A percentile compares a stretch with the other conserved stretches of the same genome.
Conservation (phyloP, 306 rosid species). For the Gillenia trifoliata region DNA sequence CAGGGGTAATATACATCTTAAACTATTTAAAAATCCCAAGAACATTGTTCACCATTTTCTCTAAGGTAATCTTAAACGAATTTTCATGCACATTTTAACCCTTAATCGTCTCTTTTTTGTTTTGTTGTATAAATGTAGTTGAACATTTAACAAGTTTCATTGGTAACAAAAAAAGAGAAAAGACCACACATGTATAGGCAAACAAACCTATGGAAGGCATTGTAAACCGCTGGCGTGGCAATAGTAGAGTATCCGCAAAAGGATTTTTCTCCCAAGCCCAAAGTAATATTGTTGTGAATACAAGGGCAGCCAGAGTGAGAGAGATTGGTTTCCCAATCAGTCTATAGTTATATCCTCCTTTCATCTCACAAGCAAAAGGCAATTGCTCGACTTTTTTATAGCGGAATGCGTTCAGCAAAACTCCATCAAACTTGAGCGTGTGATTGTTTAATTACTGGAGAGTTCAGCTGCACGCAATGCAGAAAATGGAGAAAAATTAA, state of each 20-base stretch:
- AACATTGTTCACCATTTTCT: neutral
- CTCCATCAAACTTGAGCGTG: neutral
- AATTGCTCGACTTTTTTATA: neutral
- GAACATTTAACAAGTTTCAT: neutral
- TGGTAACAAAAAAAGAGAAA: neutral
- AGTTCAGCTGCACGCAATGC: neutral
- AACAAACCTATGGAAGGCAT: conserved; percentile 53
- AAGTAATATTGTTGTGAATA: conserved; percentile 42
- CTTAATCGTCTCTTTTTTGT: neutral
- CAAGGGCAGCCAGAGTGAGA: conserved; percentile 43
- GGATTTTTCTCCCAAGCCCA: conserved; percentile 77
- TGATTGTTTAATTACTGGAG: neutral
- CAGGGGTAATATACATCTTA: neutral
- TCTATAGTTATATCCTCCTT: conserved; percentile 39
- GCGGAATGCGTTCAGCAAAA: neutral
- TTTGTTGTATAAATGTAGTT: neutral
- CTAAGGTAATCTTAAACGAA: neutral
- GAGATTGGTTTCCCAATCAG: conserved; percentile 49
- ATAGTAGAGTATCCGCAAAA: conserved; percentile 37
- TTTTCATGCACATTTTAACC: neutral
- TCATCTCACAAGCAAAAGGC: conserved; percentile 43
- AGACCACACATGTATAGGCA: conserved; percentile 16
- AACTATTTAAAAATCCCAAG: neutral
- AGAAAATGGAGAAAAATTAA: neutral
- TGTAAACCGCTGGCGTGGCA: conserved; percentile 36